Percentiles rank a stretch among this genome's conserved stretches.
Evolutionary conservation across 176 grass and related monocot species (phyloP).

Genomic region (Tuctoria greenei): DNA sequence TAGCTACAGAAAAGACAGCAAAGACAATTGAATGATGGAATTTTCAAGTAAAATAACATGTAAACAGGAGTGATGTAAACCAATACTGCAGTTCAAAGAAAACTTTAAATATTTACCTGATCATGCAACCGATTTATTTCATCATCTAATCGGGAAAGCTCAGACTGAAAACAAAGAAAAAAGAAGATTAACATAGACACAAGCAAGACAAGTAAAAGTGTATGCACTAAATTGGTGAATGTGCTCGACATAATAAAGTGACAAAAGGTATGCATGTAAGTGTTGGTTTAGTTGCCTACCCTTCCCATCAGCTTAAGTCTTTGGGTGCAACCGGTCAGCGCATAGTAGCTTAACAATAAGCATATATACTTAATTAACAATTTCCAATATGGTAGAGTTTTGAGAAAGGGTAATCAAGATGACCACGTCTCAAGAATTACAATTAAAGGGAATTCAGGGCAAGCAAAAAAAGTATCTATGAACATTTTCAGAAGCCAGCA

Average conservation of each 20-base stretch:
- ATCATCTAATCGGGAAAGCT: constrained; percentile 60
- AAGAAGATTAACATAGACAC: constrained; percentile 26
- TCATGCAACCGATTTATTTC: constrained; percentile 69
- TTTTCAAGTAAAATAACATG: constrained; percentile 1
- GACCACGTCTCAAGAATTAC: background rate
- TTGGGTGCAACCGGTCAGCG: too few relatives aligned
- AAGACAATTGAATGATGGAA: background rate
- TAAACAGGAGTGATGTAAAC: constrained; percentile 3
- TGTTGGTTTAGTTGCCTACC: too few relatives aligned
- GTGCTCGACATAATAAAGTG: background rate
- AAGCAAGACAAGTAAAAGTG: background rate
- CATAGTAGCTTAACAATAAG: too few relatives aligned
- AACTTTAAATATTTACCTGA: constrained; percentile 63
- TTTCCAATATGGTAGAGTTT: background rate
- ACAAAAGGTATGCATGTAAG: background rate
- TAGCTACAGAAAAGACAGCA: constrained; percentile 51
- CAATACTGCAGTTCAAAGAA: constrained; percentile 11
- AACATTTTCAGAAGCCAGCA: background rate
- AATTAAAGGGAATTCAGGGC: background rate
- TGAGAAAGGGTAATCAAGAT: background rate
- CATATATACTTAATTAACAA: background rate
- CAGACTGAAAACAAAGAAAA: constrained; percentile 55
- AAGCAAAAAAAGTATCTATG: background rate
- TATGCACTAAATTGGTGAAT: background rate
- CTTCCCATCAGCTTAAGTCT: too few relatives aligned